Evolutionary conservation across 1,284 basidiomycete genomes (phyloP), one percentile per base, ranked within the genome.

Genomic region (Cutaneotrichosporon dermatis): DNA sequence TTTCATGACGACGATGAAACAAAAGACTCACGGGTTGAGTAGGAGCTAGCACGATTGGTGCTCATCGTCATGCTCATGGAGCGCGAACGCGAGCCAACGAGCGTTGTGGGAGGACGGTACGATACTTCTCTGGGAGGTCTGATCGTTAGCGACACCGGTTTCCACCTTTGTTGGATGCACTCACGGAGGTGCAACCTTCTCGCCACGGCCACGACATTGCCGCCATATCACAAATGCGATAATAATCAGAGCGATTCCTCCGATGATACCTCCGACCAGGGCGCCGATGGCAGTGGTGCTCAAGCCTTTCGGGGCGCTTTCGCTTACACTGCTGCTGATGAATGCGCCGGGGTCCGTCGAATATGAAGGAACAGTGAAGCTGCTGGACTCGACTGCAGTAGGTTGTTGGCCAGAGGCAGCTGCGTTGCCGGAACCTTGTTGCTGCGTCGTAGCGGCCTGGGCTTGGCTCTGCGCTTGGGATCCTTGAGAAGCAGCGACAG

Each of bases 151-250:
- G 25, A 25, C 3, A 3, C 25, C 25, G 25, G 25, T 25, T 25
- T 25, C 25, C 25, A 25, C 25, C 25, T 25, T 25, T 25, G 25
- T 25, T 25, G 25, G 25, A 25, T 25, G 10, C 43, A 75, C 76
- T 69, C 53, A 76, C 74, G 76, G 76, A 15, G 74, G 71, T 12
- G 75, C 69, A 13, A 73, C 59, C 58, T 68, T 68, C 48, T 77
- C 68, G 16, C 67, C 69, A 36, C 69, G 69, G 6, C 66, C 63
- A 25, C 65, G 67, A 51, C 65, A 58, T 50, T 58, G 59, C 48
- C 69, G 66, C 71, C 68, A 71, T 15, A 65, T 56, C 1, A 58
- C 57, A 55, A 59, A 69, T 4, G 57, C 59, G 36, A 75, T n/a
- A 4, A 66, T 54, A 15, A 68, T 16, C 13, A 74, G 40, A 1